Base-by-base conservation (phyloP, 2,329 filamentous ascomycete genomes). In the Colletotrichum sp. region DNA sequence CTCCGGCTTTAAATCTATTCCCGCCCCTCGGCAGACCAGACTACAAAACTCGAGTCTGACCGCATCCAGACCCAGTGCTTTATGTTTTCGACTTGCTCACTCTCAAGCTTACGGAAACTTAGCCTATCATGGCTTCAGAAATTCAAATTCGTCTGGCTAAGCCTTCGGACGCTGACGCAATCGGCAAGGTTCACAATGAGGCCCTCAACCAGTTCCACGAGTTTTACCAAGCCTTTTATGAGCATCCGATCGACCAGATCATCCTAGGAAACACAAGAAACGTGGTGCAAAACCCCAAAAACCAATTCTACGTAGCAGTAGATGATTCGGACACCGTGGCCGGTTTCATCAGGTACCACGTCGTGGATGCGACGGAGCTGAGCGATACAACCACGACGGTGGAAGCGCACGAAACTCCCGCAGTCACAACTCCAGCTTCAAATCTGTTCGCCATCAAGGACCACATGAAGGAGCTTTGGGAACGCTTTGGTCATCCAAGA, bases 401-500 rank as follows among this genome's bases (percentile, higher is more conserved):
- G 59, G 24, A 69, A 4, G 24, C 32, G 36, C 71, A 24, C 26
- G n/a, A 61, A 16, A 28, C 24, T n/a, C n/a, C 52, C 13, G 34
- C 73, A n/a, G 34, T 21, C 4, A 30, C 43, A 43, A 10, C 39
- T 21, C 43, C 26, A 16, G 39, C 60, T 13, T 68, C 75, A 21
- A 76, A 77, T 24, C 67, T 78, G 2, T 77, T 77, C 63, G 72
- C 67, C 14, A 59, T 60, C 7, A 79, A 79, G 60, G 65, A 74
- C 26, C 76, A 75, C 21, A 36, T 79, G 68, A 75, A 79, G 72
- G 71, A 43, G n/a, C 57, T 81, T 55, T 80, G 80, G 79, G 73
- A 77, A 57, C 73, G 69, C 72, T 79, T 80, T 68, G 71, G 59
- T 48, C 71, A 67, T 32, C 71, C 71, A 43, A 64, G 61, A 36